Evolutionary conservation across 768 basidiomycete genomes (phyloP).

Genomic region (Psilocybe sp.): DNA sequence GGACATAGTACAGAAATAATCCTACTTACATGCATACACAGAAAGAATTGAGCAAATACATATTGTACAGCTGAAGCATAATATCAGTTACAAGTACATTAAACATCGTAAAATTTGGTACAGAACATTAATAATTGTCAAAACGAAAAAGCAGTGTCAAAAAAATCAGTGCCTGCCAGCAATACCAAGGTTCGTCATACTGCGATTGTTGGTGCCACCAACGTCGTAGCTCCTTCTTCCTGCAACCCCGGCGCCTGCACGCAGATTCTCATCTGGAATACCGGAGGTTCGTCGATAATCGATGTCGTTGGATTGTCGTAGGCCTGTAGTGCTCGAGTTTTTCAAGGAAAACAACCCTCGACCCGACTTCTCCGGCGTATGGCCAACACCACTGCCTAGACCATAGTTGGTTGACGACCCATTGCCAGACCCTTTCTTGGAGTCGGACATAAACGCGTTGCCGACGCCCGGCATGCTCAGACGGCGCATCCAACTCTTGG

Average conservation of each 20-base stretch:
- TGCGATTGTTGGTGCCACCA: slow-evolving; percentile 44
- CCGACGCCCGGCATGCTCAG: slow-evolving; percentile 68
- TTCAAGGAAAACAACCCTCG: slow-evolving; percentile 39
- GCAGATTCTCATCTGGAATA: slow-evolving; percentile 40
- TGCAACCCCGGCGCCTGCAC: slow-evolving; percentile 23
- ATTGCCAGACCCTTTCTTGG: slow-evolving; percentile 37
- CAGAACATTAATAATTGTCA: no score
- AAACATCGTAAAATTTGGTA: no score
- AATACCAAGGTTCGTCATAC: slow-evolving; percentile 45
- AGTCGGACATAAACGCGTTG: slow-evolving; percentile 57
- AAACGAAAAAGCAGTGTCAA: no score
- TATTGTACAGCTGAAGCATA: no score
- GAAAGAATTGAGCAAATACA: no score
- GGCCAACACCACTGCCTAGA: slow-evolving; percentile 25
- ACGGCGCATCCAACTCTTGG: slow-evolving; percentile 73
- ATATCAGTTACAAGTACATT: no score
- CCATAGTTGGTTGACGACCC: slow-evolving; percentile 18
- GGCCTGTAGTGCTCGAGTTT: slow-evolving; percentile 42
- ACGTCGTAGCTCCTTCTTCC: slow-evolving; percentile 39
- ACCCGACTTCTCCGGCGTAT: slow-evolving; percentile 17
- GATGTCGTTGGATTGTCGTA: slow-evolving; percentile 22
- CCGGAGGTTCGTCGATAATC: slow-evolving; percentile 45
- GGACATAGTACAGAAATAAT: no score
- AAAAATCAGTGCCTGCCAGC: slow-evolving; percentile 31
- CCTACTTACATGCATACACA: no score